A percentile compares a stretch with the other conserved stretches of the same genome.
Evolutionary conservation across 1,284 basidiomycete genomes (phyloP).

Genomic region (Apiotrichum mycotoxinovorans): DNA sequence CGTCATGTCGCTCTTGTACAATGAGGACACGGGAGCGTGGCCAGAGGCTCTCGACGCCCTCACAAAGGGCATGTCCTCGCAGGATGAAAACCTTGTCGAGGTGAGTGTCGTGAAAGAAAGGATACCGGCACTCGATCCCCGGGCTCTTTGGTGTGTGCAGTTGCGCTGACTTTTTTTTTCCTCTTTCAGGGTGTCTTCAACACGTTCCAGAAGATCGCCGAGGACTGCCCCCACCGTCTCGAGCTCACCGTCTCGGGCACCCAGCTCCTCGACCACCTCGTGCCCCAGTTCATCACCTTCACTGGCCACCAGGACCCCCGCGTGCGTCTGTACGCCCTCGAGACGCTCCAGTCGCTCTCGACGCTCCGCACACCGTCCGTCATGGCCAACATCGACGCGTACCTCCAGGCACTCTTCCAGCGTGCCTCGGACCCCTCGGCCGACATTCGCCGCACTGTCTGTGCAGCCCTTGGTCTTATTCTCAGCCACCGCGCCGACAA

Average conservation of each 20-base stretch:
- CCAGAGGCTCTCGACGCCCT: constrained; percentile 83
- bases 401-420: constrained; percentile 90
- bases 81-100: constrained; percentile 73
- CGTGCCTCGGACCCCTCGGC: constrained; percentile 88
- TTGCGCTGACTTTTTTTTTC: constrained; percentile 8
- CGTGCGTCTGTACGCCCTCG: constrained; percentile 89
- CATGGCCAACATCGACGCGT: constrained; percentile 84
- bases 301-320: constrained; percentile 67
- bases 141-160: neutral
- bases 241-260: constrained; percentile 82
- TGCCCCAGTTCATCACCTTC: constrained; percentile 86
- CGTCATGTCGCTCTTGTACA: constrained; percentile 78
- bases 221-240: constrained; percentile 93
- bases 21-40: constrained; percentile 84
- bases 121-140: neutral
- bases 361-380: constrained; percentile 77
- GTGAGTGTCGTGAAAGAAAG: constrained; percentile 55
- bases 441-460: constrained; percentile 91
- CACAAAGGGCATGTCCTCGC: constrained; percentile 69
- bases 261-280: constrained; percentile 85
- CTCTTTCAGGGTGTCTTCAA: constrained; percentile 97
- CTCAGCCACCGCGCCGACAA: constrained; percentile 91
- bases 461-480: constrained; percentile 89
- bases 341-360: constrained; percentile 90
- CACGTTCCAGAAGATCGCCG: constrained; percentile 90